Evolutionary conservation across 352 stramenopile species (phyloP).

Genomic region (Phytophthora cactorum): DNA sequence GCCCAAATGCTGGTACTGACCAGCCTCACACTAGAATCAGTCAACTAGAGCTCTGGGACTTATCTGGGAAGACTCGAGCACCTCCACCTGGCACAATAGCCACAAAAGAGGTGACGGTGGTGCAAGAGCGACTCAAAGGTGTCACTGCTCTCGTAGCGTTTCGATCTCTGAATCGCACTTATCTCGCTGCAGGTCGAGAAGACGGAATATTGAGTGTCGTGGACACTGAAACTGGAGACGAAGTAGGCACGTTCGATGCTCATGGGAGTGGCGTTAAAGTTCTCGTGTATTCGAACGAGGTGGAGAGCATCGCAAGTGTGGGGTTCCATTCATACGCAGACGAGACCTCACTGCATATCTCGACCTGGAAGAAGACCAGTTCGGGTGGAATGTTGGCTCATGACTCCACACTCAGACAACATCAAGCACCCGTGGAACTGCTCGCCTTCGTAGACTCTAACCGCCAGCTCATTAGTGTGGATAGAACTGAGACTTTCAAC

Average conservation of each 20-base stretch:
- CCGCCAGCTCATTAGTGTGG: conserved; percentile 61
- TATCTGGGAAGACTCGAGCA: conserved; percentile 39
- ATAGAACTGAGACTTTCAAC: conserved; percentile 48
- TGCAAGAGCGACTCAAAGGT: conserved; percentile 59
- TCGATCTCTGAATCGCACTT: conserved; percentile 58
- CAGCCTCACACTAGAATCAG: conserved; percentile 57
- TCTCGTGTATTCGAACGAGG: conserved; percentile 51
- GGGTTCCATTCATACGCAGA: conserved; percentile 70
- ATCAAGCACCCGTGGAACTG: conserved; percentile 47
- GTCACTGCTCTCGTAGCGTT: conserved; percentile 53
- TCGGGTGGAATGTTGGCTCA: conserved; percentile 31
- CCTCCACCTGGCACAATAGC: conserved; percentile 31
- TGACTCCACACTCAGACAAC: conserved; percentile 45
- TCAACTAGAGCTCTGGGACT: conserved; percentile 65
- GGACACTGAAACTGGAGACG: conserved; percentile 53
- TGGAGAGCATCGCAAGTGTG: conserved; percentile 62
- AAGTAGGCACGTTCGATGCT: conserved; percentile 58
- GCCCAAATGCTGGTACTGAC: conserved; percentile 32
- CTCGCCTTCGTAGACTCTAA: conserved; percentile 65
- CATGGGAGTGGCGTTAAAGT: conserved; percentile 65
- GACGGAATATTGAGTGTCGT: conserved; percentile 64
- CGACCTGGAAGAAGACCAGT: conserved; percentile 54
- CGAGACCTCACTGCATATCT: conserved; percentile 66
- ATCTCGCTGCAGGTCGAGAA: conserved; percentile 56
- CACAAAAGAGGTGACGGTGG: conserved; percentile 33